These are phyloP conservation scores for Botrytis elliptica DNA, from an alignment of 2,329 filamentous ascomycete species.

Conservation along the genomic window DNA sequence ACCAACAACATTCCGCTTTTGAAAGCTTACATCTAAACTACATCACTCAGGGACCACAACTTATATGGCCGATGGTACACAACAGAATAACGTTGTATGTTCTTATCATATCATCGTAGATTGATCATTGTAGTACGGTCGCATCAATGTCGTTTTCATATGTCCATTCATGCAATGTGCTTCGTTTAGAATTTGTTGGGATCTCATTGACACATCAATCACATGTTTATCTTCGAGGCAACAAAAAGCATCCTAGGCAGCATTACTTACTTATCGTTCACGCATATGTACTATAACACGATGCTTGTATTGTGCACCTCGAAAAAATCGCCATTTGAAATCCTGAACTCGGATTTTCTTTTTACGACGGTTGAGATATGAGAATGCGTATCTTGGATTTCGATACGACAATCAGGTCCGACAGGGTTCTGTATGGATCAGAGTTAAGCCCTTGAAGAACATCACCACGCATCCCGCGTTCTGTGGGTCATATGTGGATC, in stretches of 20 bases:
- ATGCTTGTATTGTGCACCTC: neutral
- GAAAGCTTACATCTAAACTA: slow-evolving; percentile 11
- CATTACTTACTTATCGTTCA: neutral
- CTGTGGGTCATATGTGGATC: neutral
- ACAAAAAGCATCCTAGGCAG: neutral
- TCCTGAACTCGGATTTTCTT: neutral
- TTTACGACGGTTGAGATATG: neutral
- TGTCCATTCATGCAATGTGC: neutral
- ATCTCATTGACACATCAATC: neutral
- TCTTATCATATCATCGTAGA: slow-evolving; percentile 10
- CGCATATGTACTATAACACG: neutral
- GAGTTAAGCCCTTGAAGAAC: neutral
- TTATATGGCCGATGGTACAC: neutral
- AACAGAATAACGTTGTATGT: neutral
- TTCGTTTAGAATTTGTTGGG: slow-evolving; percentile 17
- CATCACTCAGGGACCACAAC: neutral
- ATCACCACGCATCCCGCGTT: neutral
- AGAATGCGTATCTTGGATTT: neutral
- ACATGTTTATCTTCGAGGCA: neutral
- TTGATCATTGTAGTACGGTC: neutral
- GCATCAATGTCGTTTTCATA: neutral
- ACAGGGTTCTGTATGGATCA: neutral
- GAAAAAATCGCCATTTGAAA: neutral
- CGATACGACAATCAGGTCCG: neutral
- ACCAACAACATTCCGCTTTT: slow-evolving; percentile 12